phyloP scores from a whole-genome alignment of 352 stramenopile species.

The Phytophthora nicotianae region DNA sequence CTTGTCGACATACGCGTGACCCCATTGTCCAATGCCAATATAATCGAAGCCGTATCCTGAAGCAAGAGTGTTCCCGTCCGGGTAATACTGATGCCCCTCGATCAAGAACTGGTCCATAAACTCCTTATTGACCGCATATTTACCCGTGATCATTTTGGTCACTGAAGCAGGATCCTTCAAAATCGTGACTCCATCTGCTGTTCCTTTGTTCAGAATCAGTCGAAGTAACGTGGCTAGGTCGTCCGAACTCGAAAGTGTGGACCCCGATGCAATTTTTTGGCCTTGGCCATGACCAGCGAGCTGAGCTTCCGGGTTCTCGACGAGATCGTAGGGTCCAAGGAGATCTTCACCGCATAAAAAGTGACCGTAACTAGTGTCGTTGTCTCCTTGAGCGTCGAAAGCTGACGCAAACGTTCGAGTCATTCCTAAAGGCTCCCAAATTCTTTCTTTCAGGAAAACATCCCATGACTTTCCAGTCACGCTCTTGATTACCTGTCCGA shows the following conservation, averaged over 20 bases:
- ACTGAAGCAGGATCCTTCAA: conserved; percentile 50
- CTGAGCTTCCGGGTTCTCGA: conserved; percentile 37
- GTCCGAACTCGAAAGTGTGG: conserved; percentile 53
- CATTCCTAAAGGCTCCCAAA: conserved; percentile 69
- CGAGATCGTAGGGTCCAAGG: conserved; percentile 52
- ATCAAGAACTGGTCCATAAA: conserved; percentile 44
- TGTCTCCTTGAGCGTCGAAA: conserved; percentile 27
- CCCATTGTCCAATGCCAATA: conserved; percentile 57
- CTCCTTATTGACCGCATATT: conserved; percentile 42
- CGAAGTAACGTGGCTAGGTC: conserved; percentile 64
- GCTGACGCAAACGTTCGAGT: conserved; percentile 53
- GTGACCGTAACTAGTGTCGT: conserved; percentile 51
- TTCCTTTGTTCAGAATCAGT: conserved; percentile 69
- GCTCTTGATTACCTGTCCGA: conserved; percentile 63
- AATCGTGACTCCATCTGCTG: conserved; percentile 51
- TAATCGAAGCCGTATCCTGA: conserved; percentile 75
- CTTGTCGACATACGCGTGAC: conserved; percentile 74
- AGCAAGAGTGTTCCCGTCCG: conserved; percentile 54
- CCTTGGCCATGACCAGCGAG: conserved; percentile 27
- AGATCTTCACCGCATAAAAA: conserved; percentile 51
- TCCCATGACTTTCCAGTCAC: conserved; percentile 55
- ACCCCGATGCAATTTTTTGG: conserved; percentile 48
- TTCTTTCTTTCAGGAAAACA: conserved; percentile 47
- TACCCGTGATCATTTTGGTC: conserved; percentile 64
- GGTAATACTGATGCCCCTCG: conserved; percentile 51